Percentiles rank a stretch among this genome's conserved stretches.
Conservation (phyloP, 208 protist genomes). For the Trichomonas gallinae region DNA sequence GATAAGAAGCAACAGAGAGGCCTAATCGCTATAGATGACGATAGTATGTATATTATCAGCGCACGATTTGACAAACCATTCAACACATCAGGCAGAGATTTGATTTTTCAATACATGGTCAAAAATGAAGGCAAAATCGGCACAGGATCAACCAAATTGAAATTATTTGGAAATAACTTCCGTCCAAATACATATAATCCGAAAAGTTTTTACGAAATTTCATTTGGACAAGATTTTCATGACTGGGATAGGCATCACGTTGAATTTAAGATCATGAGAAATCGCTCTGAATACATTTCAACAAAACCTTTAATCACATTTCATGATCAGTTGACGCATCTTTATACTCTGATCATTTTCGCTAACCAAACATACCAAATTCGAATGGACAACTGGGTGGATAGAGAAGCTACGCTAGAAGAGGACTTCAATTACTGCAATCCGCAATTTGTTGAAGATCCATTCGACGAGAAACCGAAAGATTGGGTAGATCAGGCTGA, state of each 20-base stretch:
- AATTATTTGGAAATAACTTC: not conserved
- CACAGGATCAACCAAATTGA: not conserved
- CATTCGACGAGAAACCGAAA: constrained; percentile 39
- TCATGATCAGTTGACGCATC: constrained; percentile 34
- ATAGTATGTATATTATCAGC: not conserved
- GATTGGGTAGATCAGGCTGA: constrained; percentile 37
- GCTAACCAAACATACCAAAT: constrained; percentile 33
- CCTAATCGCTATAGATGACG: not conserved
- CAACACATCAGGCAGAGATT: not conserved
- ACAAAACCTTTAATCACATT: not conserved
- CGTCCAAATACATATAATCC: not conserved
- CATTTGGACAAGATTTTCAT: not conserved
- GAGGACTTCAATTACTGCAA: not conserved
- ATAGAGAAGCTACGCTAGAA: constrained; percentile 26
- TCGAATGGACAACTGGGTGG: constrained; percentile 30
- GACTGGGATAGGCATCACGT: not conserved
- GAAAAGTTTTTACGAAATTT: not conserved
- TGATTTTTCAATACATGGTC: not conserved
- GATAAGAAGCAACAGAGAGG: not conserved
- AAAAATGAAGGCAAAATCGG: not conserved
- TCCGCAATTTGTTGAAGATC: constrained; percentile 34
- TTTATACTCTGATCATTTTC: constrained; percentile 34
- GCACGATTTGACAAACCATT: not conserved
- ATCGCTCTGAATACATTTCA: not conserved
- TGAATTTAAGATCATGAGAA: not conserved